Base-by-base conservation (phyloP, 1,284 basidiomycete genomes). In the Kwoniella shivajii region DNA sequence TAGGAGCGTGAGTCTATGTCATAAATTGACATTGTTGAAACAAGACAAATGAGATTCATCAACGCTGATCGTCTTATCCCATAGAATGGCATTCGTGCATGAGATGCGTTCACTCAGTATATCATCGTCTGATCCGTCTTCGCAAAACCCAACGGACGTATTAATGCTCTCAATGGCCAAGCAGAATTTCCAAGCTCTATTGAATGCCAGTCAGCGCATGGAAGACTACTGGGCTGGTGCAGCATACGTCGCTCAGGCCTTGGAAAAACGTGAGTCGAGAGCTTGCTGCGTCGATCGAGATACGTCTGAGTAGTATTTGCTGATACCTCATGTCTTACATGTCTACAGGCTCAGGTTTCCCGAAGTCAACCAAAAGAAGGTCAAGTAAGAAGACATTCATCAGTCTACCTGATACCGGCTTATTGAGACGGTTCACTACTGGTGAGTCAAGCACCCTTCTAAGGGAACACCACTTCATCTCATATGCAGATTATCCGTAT, bases 161-260 rank as follows among this genome's bases (percentile, higher is more conserved):
- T 68, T 80, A 36, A 63, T 80, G 53, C 60, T 72, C 3, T 73
- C 74, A n/a, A 69, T 78, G 65, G 70, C 76, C 4, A 66, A 69
- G 48, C 74, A 80, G 60, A 78, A 76, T 56, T 64, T 80, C 26
- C 60, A 62, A 3, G 71, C 74, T 7, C 50, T 79, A 18, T 60
- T 74, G 9, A 71, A 74, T 36, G 77, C 78, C 9, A 50, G 75
- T 4, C 58, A 70, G 22, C 65, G 68, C 30, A 76, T 78, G 72
- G 78, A 79, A 59, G 66, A 72, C 26, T 74, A 73, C 49, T 80
- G 79, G 79, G 75, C 78, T 3, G 78, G 79, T 2, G 73, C 73
- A 9, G 60, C 59, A 3, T 75, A 75, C 50, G 77, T 79, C 0
- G 62, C 67, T 16, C 68, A 46, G 27, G 55, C 76, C 7, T 62